phyloP scores from a whole-genome alignment of 2,329 filamentous ascomycete genomes.

The Aspergillus arachidicola region DNA sequence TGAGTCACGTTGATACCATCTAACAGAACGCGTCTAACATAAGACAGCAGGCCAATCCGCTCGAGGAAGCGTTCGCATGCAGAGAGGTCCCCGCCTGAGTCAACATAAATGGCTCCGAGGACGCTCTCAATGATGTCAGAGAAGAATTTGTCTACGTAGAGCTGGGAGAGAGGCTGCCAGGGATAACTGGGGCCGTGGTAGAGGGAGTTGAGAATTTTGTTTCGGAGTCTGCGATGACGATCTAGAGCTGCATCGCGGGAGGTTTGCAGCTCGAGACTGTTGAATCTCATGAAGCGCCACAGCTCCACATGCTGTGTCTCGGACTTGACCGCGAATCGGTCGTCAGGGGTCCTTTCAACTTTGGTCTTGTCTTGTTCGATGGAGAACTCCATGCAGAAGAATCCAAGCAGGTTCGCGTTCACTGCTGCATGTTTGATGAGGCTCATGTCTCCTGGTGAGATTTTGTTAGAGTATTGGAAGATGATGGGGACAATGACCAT shows the following conservation, averaged over 20 bases:
- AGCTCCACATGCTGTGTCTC: conserved; percentile 50
- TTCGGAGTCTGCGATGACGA: conserved; percentile 54
- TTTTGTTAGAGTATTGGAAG: conserved; percentile 32
- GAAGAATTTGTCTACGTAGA: conserved; percentile 74
- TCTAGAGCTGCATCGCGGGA: conserved; percentile 25
- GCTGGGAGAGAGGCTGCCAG: conserved; percentile 70
- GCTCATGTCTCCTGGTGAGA: conserved; percentile 69
- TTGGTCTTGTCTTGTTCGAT: conserved; percentile 16
- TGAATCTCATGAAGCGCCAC: conserved; percentile 68
- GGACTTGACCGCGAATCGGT: conserved; percentile 29
- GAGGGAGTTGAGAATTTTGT: conserved; percentile 56
- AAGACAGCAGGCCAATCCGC: conserved; percentile 65
- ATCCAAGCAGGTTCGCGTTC: conserved; percentile 79
- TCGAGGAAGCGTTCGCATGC: conserved; percentile 64
- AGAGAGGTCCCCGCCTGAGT: conserved; percentile 64
- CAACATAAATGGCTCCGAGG: conserved; percentile 81
- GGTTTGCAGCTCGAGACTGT: conserved; percentile 14
- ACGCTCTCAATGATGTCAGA: conserved; percentile 82
- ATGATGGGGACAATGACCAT: conserved; percentile 64
- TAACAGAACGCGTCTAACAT: conserved; percentile 63
- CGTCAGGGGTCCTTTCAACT: conserved; percentile 7
- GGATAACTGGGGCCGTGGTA: conserved; percentile 63
- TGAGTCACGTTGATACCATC: conserved; percentile 59
- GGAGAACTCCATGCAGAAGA: conserved; percentile 64
- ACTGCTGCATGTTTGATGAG: conserved; percentile 73